phyloP scores from a whole-genome alignment of 352 stramenopile species.

The Phytophthora boehmeriae region DNA sequence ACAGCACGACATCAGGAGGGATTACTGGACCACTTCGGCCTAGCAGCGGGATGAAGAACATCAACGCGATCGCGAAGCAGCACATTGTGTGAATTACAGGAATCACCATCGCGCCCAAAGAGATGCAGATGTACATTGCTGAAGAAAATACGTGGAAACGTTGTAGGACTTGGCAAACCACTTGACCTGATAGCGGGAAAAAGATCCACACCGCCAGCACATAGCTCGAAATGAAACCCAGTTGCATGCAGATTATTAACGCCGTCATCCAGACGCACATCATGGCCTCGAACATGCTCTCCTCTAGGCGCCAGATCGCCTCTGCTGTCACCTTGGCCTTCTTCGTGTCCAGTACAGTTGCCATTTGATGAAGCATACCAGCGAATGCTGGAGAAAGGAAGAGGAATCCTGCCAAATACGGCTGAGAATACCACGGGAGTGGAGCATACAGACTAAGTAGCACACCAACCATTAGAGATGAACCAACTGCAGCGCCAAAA shows the following conservation, averaged over 20 bases:
- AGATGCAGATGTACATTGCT: constrained; percentile 52
- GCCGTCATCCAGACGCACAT: constrained; percentile 48
- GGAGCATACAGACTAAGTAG: constrained; percentile 71
- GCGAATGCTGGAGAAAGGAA: constrained; percentile 56
- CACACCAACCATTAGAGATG: constrained; percentile 45
- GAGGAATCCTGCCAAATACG: constrained; percentile 47
- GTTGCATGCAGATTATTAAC: constrained; percentile 42
- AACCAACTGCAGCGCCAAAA: constrained; percentile 35
- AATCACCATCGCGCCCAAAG: constrained; percentile 51
- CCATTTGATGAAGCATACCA: constrained; percentile 60
- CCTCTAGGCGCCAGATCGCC: constrained; percentile 57
- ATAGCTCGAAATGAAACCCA: constrained; percentile 65
- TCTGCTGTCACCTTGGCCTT: constrained; percentile 18
- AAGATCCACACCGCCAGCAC: constrained; percentile 64
- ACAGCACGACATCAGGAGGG: constrained; percentile 62
- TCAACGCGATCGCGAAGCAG: constrained; percentile 59
- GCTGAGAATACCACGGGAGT: constrained; percentile 71
- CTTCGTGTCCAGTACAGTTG: constrained; percentile 40
- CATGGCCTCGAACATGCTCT: constrained; percentile 69
- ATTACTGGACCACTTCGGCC: constrained; percentile 60
- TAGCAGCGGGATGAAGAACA: constrained; percentile 81
- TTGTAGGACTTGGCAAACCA: constrained; percentile 47
- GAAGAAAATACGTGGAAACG: constrained; percentile 43
- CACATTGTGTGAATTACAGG: constrained; percentile 68
- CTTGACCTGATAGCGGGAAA: constrained; percentile 63